Evolutionary conservation across 768 basidiomycete species (phyloP), one percentile per base, ranked within the genome.

Genomic region (Agrocybe pediades): DNA sequence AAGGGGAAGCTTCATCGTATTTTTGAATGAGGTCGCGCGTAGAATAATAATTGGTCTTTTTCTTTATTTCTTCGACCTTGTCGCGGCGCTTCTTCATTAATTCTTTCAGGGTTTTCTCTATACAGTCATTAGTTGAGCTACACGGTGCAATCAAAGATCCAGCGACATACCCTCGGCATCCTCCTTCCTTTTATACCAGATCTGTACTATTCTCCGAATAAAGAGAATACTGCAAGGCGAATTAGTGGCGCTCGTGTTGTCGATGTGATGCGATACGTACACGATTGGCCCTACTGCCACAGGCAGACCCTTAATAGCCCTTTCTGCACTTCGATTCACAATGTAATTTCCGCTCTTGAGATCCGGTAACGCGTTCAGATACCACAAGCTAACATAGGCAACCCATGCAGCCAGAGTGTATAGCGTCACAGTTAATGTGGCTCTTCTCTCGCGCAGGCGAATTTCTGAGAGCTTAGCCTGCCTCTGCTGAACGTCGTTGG

Each of bases 21-120:
- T 86, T 84, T 66, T 96, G 93, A 16, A 99, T 77, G 41, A 99
- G 78, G 61, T 88, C 92, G 48, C 90, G 86, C 24, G 95, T 99
- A 9, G 84, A 84, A 66, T 99, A 92, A 70, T 92, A 99, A 61
- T 98, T 96, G 1, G 95, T 98, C 68, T 91, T 94, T 75, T 94
- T 93, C 80, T 99, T 99, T 60, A 98, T 92, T 61, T 97, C 95
- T 58, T 96, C 94, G 30, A 99, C 82, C 65, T 91, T 94, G 20
- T 80, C 77, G 17, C 91, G 87, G 57, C 95, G 93, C 63, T 88
- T 77, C 64, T 87, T 88, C 65, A 89, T 79, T 3, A 95, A 74
- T 1, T 70, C 69, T 51, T 87, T 86, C 16, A 98, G 77, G 2
- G 85, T 84, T 67, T 84, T 89, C 71, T 98, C 95, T 97, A 65